Evolutionary conservation across 306 rosid genomes (phyloP).

Genomic region (Fragaria ananassa): DNA sequence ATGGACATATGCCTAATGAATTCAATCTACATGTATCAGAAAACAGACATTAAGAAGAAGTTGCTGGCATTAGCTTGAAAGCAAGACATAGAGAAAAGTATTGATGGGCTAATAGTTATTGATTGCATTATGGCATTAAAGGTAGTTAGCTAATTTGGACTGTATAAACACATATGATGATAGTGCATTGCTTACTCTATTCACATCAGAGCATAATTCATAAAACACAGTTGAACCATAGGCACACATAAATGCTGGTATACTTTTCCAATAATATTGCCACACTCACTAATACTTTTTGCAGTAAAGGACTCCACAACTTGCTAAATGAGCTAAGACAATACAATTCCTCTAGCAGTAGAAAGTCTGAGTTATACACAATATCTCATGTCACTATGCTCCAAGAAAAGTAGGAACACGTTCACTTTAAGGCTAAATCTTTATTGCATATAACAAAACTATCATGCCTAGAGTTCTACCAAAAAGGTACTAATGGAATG

Average conservation of each 20-base stretch:
- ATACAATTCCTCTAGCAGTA: neutral
- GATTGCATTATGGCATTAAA: neutral
- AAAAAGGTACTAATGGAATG: neutral
- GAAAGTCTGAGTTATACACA: neutral
- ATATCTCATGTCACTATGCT: neutral
- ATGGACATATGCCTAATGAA: conserved; percentile 49
- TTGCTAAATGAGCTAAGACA: neutral
- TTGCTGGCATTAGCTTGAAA: neutral
- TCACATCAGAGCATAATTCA: neutral
- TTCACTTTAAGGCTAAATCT: too few relatives aligned
- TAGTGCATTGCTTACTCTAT: neutral
- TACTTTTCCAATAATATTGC: neutral
- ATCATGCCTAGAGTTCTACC: neutral
- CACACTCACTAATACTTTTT: neutral
- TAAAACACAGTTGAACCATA: neutral
- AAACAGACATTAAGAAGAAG: conserved; percentile 7
- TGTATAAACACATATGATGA: neutral
- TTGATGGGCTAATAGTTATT: neutral
- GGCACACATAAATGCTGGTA: neutral
- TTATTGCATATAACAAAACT: too few relatives aligned
- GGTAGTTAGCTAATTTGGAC: neutral
- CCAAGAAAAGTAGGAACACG: neutral
- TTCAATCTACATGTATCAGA: conserved; percentile 40
- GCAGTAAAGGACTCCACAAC: neutral
- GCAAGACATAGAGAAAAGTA: neutral